Percentiles rank a stretch among this genome's conserved stretches.
phyloP scores from a whole-genome alignment of 1,139 yeast genomes.

The Diutina siamensis region DNA sequence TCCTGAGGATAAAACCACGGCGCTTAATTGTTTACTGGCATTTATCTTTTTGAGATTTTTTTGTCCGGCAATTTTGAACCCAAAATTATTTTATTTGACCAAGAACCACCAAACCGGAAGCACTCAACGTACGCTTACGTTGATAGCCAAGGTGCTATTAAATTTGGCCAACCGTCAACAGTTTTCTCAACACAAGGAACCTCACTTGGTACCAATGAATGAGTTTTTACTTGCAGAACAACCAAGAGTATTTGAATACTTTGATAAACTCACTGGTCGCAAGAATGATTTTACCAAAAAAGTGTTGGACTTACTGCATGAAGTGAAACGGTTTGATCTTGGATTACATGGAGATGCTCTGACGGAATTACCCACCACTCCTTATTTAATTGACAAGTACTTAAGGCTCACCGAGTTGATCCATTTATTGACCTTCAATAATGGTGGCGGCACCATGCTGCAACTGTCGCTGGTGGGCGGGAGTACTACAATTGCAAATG shows the following conservation, averaged over 20 bases:
- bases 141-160: slow-evolving; percentile 72
- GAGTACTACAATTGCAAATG: not conserved
- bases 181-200: slow-evolving; percentile 71
- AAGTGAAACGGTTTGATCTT: slow-evolving; percentile 39
- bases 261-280: slow-evolving; percentile 61
- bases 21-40: slow-evolving; percentile 68
- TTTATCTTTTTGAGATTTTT: slow-evolving; percentile 76
- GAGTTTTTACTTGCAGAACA: slow-evolving; percentile 48
- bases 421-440: slow-evolving; percentile 17
- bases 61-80: slow-evolving; percentile 87
- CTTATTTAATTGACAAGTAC: slow-evolving; percentile 57
- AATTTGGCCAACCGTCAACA: slow-evolving; percentile 67
- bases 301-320: slow-evolving; percentile 44
- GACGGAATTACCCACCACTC: slow-evolving; percentile 54
- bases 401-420: slow-evolving; percentile 49
- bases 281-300: slow-evolving; percentile 57
- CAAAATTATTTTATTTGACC: slow-evolving; percentile 68
- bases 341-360: slow-evolving; percentile 28
- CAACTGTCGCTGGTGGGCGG: not conserved
- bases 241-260: slow-evolving; percentile 50
- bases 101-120: slow-evolving; percentile 59
- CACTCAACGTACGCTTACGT: slow-evolving; percentile 65
- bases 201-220: slow-evolving; percentile 66
- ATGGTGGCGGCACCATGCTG: not conserved
- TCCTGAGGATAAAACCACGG: slow-evolving; percentile 41